Conservation (phyloP, 2,329 filamentous ascomycete species). For the Apiospora rasikravindrae region DNA sequence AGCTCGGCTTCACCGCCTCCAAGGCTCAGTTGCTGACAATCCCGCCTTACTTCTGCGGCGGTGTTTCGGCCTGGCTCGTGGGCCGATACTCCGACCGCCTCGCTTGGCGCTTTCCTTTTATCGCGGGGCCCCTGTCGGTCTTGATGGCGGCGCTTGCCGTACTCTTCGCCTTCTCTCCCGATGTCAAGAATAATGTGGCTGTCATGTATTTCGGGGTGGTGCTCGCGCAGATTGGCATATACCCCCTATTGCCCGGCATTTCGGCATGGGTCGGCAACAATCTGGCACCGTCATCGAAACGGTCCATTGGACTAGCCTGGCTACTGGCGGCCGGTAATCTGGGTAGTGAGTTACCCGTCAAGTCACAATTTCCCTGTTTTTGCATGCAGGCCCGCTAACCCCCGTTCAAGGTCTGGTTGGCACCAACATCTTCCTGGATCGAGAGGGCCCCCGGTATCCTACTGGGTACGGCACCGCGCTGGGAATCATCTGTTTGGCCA, state of each 20-base stretch:
- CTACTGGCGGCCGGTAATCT: slow-evolving; percentile 38
- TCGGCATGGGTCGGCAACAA: slow-evolving; percentile 39
- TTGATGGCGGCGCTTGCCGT: slow-evolving; percentile 35
- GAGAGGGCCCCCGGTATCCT: slow-evolving; percentile 40
- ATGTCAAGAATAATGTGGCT: background rate
- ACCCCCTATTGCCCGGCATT: slow-evolving; percentile 38
- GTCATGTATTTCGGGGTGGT: slow-evolving; percentile 30
- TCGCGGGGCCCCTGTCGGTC: slow-evolving; percentile 32
- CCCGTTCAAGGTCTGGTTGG: slow-evolving; percentile 42
- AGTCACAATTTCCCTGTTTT: background rate
- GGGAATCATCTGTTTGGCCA: slow-evolving; percentile 37
- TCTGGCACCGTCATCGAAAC: slow-evolving; percentile 34
- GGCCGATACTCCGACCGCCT: slow-evolving; percentile 38
- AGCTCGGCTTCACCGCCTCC: slow-evolving; percentile 46
- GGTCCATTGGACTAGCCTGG: slow-evolving; percentile 36
- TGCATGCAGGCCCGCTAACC: too few relatives aligned
- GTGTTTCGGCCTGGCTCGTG: slow-evolving; percentile 36
- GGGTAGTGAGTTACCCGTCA: slow-evolving; percentile 22
- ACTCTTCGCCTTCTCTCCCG: slow-evolving; percentile 30
- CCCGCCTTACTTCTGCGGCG: slow-evolving; percentile 27
- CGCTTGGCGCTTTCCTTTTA: slow-evolving; percentile 38
- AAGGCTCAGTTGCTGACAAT: slow-evolving; percentile 31
- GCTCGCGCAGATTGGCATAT: slow-evolving; percentile 36
- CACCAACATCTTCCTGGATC: slow-evolving; percentile 44
- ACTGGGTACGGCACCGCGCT: slow-evolving; percentile 42